These are phyloP conservation scores for Castanospermum australe DNA, from an alignment of 306 rosid genomes.

Conservation along the genomic window DNA sequence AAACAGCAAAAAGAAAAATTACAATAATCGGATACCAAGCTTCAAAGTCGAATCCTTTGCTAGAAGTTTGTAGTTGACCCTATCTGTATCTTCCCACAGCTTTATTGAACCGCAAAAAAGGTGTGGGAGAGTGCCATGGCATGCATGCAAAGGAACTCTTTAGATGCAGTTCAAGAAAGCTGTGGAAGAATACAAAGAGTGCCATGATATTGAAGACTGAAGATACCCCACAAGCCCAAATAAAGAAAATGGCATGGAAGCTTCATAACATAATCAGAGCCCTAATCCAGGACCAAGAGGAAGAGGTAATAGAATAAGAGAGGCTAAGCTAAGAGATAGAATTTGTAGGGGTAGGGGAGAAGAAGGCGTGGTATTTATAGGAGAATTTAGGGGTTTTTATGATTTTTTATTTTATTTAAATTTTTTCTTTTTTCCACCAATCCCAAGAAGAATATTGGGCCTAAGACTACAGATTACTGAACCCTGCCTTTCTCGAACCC, in stretches of 20 bases:
- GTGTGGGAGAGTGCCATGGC: slow-evolving; percentile 33
- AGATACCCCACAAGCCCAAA: slow-evolving; percentile 13
- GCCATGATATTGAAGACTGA: slow-evolving; percentile 36
- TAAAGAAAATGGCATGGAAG: slow-evolving; percentile 12
- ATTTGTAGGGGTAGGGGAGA: slow-evolving; percentile 48
- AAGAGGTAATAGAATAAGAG: slow-evolving; percentile 5
- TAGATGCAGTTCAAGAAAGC: slow-evolving; percentile 99
- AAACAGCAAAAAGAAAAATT: neutral
- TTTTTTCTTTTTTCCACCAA: slow-evolving; percentile 43
- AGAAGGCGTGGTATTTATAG: slow-evolving; percentile 57
- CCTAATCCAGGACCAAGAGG: slow-evolving; percentile 19
- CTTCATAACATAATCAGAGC: slow-evolving; percentile 28
- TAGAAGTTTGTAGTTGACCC: slow-evolving; percentile 46
- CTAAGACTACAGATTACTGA: slow-evolving; percentile 56
- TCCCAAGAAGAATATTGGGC: slow-evolving; percentile 99
- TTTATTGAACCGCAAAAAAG: slow-evolving; percentile 93
- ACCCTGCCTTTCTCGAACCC: slow-evolving; percentile 41
- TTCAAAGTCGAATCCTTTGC: neutral
- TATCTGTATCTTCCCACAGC: slow-evolving; percentile 99
- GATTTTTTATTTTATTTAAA: neutral
- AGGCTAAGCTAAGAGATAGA: slow-evolving; percentile 17
- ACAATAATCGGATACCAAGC: neutral
- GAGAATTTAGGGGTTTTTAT: slow-evolving; percentile 37
- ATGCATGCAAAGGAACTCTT: slow-evolving; percentile 46
- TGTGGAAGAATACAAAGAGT: slow-evolving; percentile 99